These are phyloP conservation scores for Tuber magnatum DNA, from an alignment of 495 filamentous ascomycete species.

Conservation along the genomic window DNA sequence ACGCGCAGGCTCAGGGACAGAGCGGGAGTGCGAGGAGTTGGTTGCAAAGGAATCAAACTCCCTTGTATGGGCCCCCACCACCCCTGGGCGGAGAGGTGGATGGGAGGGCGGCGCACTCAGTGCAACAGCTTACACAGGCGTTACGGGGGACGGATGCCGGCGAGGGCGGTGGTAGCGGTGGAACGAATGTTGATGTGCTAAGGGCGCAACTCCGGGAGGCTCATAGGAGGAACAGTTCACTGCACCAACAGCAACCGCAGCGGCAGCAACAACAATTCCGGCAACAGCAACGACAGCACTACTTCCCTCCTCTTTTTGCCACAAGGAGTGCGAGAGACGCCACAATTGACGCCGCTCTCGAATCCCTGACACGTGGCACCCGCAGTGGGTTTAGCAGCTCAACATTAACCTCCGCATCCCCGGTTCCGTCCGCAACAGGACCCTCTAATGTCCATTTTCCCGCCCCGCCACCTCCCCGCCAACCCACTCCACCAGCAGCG, in stretches of 20 bases:
- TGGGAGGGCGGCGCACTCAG: not conserved
- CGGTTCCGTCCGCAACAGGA: not conserved
- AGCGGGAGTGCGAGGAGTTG: constrained; percentile 33
- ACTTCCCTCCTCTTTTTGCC: not conserved
- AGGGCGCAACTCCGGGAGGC: constrained; percentile 19
- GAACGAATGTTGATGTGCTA: not conserved
- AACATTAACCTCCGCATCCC: not conserved
- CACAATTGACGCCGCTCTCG: constrained; percentile 38
- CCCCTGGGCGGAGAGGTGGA: not conserved
- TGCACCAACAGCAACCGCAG: not conserved
- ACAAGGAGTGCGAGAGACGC: constrained; percentile 25
- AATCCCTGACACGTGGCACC: constrained; percentile 30
- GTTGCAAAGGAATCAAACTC: constrained; percentile 20
- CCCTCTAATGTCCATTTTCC: not conserved
- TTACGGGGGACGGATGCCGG: not conserved
- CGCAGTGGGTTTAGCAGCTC: constrained; percentile 10
- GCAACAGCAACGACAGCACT: not conserved
- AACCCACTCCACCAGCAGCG: constrained; percentile 15
- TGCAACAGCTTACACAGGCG: constrained; percentile 1
- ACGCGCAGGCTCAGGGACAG: constrained; percentile 21
- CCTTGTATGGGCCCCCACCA: not conserved
- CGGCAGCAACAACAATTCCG: not conserved
- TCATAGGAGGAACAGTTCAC: constrained; percentile 26
- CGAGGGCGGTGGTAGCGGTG: not conserved
- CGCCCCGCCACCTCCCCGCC: not conserved